phyloP scores from a whole-genome alignment of 495 filamentous ascomycete genomes.

The Cudoniella acicularis region DNA sequence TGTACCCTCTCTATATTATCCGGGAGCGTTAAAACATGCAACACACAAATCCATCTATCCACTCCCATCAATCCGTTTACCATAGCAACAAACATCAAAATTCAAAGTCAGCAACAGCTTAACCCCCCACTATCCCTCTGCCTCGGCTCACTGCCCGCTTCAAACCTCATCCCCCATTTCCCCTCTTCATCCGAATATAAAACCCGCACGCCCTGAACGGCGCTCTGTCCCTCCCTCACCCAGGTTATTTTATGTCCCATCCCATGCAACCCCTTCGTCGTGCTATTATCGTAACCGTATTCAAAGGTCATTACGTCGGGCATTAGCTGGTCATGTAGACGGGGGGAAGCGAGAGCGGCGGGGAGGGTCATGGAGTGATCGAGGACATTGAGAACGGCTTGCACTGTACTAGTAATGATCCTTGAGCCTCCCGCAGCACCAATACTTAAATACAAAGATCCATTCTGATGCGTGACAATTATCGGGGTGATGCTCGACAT shows the following conservation, averaged over 20 bases:
- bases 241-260: constrained; percentile 74
- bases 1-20: too few species aligned
- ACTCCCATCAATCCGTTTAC: too few species aligned
- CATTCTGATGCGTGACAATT: constrained; percentile 67
- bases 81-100: too few species aligned
- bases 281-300: constrained; percentile 61
- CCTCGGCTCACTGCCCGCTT: constrained; percentile 63
- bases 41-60: too few species aligned
- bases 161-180: too few species aligned
- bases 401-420: constrained; percentile 81
- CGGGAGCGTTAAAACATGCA: too few species aligned
- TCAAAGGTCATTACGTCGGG: constrained; percentile 71
- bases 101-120: not conserved
- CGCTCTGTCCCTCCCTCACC: constrained; percentile 58
- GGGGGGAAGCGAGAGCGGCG: constrained; percentile 60
- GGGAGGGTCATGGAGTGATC: constrained; percentile 56
- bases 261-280: constrained; percentile 57
- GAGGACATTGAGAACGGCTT: constrained; percentile 69
- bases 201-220: constrained; percentile 67
- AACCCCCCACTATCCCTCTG: constrained; percentile 71
- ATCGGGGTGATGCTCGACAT: constrained; percentile 75
- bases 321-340: constrained; percentile 80
- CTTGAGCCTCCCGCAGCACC: constrained; percentile 83
- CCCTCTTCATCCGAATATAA: too few species aligned
- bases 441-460: constrained; percentile 62